Base-by-base conservation (phyloP, 352 stramenopile genomes). In the Pythium periplocum region DNA sequence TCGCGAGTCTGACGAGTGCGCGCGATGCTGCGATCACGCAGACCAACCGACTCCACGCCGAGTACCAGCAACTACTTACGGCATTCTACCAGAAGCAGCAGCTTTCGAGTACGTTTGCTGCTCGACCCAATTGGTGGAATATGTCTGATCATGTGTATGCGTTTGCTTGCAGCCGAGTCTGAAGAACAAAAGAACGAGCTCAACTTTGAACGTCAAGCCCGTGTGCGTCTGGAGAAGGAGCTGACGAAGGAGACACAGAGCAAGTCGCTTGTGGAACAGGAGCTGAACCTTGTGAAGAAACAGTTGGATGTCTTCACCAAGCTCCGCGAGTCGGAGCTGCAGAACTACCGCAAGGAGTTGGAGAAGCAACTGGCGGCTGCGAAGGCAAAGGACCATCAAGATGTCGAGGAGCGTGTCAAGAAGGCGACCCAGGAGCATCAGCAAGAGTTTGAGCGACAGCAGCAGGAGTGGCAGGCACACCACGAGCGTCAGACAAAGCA, bases 41-140 rank as follows among this genome's bases (percentile, higher is more conserved):
- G 45, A 80, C 74, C 9, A 92, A 80, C 52, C 75, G 77, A 32
- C 66, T 92, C 37, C 78, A 92, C 45, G 65, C 62, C 1, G 82
- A 92, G 48, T 89, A 90, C 40, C 82, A 92, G 59, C 73, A 88
- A 49, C 61, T 92, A 4, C 61, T 86, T 30, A 76, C 65, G 1
- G 82, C 82, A 9, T 90, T 80, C 41, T 88, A 90, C 60, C 77
- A 90, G 63, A 86, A 87, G 51, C 69, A 87, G 56, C 76, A 89
- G 57, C 58, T 72, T 5, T 60, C 70, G 1, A 69, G 59, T 60
- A 79, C 42, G 66, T 71, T n/a, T 44, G 34, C 45, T 40, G 17
- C 17, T 26, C 17, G 17, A 26, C 17, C 17, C 17, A 26, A 26
- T 26, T 26, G 17, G 17, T 26, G 17, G 17, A 26, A 26, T 26